Evolutionary conservation across 768 basidiomycete species (phyloP), one percentile per base, ranked within the genome.

Genomic region (Russula brevipes): DNA sequence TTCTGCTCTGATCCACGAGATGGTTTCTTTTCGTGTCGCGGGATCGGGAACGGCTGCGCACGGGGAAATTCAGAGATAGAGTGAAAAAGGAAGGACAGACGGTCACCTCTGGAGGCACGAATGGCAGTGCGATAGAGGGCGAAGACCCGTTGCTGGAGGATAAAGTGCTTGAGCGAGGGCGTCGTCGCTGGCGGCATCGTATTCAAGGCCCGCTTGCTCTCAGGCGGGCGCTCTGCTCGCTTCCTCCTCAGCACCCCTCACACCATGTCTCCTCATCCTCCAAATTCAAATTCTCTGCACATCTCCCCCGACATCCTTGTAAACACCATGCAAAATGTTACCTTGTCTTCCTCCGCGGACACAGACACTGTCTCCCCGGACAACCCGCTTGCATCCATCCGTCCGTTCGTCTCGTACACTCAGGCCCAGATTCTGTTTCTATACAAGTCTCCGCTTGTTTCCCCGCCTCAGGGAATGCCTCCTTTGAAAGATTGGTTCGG

Each of bases 401-500:
- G 78, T 64, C 81, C 81, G 59, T 80, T 87, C 68, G 76, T 81
- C 67, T 81, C 85, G 66, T 94, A 94, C 76, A 80, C 85, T 70
- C 85, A 89, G 54, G 70, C 78, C 53, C 85, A 91, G 65, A 75
- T 92, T 44, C 82, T 94, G 57, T 73, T 75, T 59, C 81, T 94
- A 24, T 80, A 83, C 66, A 82, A 81, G 66, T 93, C 91, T n/a
- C 87, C 89, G 30, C 76, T 93, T 45, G 87, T 94, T 31, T 78
- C 81, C 64, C 77, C 79, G 31, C 91, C 92, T 6, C 71, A 77
- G 55, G 83, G 83, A 67, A 92, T 94, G 92, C 91, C 91, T 54
- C 78, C 83, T 51, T 76, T 94, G 56, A 91, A 86, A 76, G 84
- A 87, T 51, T 94, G 91, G 91, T 94, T 93, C 75, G 91, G 91